Evolutionary conservation across 805 yeast species (phyloP).

Genomic region (Zygosaccharomyces kombuchaensis): DNA sequence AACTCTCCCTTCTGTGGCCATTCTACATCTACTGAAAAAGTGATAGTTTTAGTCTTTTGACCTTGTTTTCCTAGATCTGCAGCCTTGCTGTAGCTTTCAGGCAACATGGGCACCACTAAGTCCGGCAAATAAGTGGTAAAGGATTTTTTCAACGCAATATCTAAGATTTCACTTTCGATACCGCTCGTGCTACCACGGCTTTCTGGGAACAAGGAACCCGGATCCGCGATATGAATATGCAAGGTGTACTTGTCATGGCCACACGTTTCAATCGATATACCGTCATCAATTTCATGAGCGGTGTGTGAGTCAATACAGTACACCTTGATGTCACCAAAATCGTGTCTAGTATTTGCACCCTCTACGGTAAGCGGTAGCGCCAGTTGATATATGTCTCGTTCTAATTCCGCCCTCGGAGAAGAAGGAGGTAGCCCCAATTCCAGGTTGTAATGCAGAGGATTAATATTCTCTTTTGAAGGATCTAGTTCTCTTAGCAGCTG

Average conservation of each 20-base stretch:
- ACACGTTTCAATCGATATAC: slow-evolving; percentile 55
- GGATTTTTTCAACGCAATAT: slow-evolving; percentile 56
- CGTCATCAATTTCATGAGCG: slow-evolving; percentile 94
- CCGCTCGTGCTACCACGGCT: slow-evolving; percentile 22
- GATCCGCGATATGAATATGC: slow-evolving; percentile 82
- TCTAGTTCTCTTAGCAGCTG: slow-evolving; percentile 41
- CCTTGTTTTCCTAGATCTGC: slow-evolving; percentile 50
- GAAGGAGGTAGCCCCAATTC: slow-evolving; percentile 44
- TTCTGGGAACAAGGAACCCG: slow-evolving; percentile 55
- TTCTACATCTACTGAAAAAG: slow-evolving; percentile 39
- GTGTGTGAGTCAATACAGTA: slow-evolving; percentile 78
- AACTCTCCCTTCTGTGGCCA: slow-evolving; percentile 29
- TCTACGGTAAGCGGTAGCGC: slow-evolving; percentile 12
- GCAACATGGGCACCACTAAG: slow-evolving; percentile 64
- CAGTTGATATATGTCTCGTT: slow-evolving; percentile 36
- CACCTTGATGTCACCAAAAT: slow-evolving; percentile 46
- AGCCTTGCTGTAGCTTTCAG: slow-evolving; percentile 45
- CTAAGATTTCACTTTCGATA: slow-evolving; percentile 37
- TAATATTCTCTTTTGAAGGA: slow-evolving; percentile 25
- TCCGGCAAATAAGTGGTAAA: slow-evolving; percentile 74
- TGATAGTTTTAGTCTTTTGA: slow-evolving; percentile 44
- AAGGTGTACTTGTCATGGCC: slow-evolving; percentile 39
- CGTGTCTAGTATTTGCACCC: slow-evolving; percentile 32
- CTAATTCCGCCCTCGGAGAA: slow-evolving; percentile 42
- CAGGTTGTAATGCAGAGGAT: slow-evolving; percentile 52